Percentiles rank a stretch among this genome's conserved stretches.
Evolutionary conservation across 2,329 filamentous ascomycete species (phyloP).

Genomic region (Talaromyces albobiverticillius): DNA sequence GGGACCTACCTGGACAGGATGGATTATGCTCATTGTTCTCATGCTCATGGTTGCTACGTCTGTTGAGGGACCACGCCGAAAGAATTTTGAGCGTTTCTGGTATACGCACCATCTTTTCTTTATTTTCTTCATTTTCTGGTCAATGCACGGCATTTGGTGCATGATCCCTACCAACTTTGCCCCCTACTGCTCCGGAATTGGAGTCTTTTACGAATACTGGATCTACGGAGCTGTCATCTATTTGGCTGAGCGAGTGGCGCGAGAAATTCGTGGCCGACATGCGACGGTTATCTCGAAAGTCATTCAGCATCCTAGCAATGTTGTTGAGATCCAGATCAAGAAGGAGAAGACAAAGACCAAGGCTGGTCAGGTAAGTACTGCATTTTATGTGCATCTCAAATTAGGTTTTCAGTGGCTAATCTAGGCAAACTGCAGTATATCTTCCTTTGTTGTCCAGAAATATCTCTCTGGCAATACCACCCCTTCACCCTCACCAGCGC

Average conservation of each 20-base stretch:
- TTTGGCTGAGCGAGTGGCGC: slow-evolving; percentile 72
- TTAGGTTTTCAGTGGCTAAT: neutral
- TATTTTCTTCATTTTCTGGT: slow-evolving; percentile 87
- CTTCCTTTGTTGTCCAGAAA: slow-evolving; percentile 81
- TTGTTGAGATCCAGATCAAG: slow-evolving; percentile 89
- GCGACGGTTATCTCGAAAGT: slow-evolving; percentile 87
- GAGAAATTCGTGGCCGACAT: slow-evolving; percentile 75
- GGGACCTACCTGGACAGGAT: slow-evolving; percentile 81
- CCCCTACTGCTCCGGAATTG: slow-evolving; percentile 66
- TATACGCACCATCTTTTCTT: slow-evolving; percentile 87
- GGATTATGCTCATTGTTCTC: slow-evolving; percentile 75
- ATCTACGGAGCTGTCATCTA: slow-evolving; percentile 80
- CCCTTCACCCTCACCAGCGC: slow-evolving; percentile 84
- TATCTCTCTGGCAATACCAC: slow-evolving; percentile 86
- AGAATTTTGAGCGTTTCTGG: slow-evolving; percentile 88
- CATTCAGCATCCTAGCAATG: slow-evolving; percentile 83
- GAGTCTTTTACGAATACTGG: slow-evolving; percentile 89
- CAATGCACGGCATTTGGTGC: slow-evolving; percentile 84
- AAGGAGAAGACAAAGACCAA: slow-evolving; percentile 80
- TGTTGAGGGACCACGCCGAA: slow-evolving; percentile 71
- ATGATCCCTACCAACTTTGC: slow-evolving; percentile 85
- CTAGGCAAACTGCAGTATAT: slow-evolving; percentile 60
- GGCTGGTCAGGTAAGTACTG: slow-evolving; percentile 60
- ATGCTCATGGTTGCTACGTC: slow-evolving; percentile 78
- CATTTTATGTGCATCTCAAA: neutral